A percentile compares a stretch with the other conserved stretches of the same genome.
These are phyloP conservation scores for Penicillium paxilli DNA, from an alignment of 495 filamentous ascomycete species.

Conservation along the genomic window DNA sequence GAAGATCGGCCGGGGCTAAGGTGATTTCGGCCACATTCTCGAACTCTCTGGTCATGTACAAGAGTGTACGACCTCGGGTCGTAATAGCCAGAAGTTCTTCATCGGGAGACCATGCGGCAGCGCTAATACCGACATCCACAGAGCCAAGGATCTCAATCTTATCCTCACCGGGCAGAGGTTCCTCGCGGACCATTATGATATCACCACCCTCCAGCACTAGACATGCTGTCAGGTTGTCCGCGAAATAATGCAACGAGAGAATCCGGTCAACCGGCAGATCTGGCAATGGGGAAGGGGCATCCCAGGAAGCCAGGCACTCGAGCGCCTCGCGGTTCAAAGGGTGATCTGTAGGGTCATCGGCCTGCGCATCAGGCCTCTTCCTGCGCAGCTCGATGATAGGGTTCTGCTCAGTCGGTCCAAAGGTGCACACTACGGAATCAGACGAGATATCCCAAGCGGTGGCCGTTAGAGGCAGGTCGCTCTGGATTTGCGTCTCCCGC, in stretches of 20 bases:
- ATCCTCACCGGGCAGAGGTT: slow-evolving; percentile 64
- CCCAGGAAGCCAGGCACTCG: slow-evolving; percentile 77
- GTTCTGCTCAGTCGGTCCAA: slow-evolving; percentile 66
- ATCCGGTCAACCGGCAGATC: slow-evolving; percentile 70
- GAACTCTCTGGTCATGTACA: slow-evolving; percentile 92
- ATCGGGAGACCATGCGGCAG: slow-evolving; percentile 92
- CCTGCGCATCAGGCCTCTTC: slow-evolving; percentile 39
- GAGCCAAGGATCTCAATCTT: slow-evolving; percentile 94
- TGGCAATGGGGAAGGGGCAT: slow-evolving; percentile 71
- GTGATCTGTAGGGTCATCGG: slow-evolving; percentile 35
- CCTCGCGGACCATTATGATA: slow-evolving; percentile 80
- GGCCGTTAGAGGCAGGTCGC: slow-evolving; percentile 62
- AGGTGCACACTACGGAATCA: slow-evolving; percentile 71
- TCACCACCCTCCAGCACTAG: slow-evolving; percentile 89
- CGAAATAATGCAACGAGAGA: slow-evolving; percentile 78
- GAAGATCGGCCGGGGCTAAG: slow-evolving; percentile 73
- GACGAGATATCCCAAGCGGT: slow-evolving; percentile 74
- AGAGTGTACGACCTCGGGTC: slow-evolving; percentile 73
- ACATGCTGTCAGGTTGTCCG: slow-evolving; percentile 72
- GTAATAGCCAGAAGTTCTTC: slow-evolving; percentile 84
- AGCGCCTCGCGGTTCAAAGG: slow-evolving; percentile 39
- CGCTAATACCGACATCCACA: slow-evolving; percentile 85
- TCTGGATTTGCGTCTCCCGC: slow-evolving; percentile 54
- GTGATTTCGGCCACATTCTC: slow-evolving; percentile 74
- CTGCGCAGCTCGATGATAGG: slow-evolving; percentile 64